Evolutionary conservation across 1,284 basidiomycete genomes (phyloP).

Genomic region (Fomes fomentarius): DNA sequence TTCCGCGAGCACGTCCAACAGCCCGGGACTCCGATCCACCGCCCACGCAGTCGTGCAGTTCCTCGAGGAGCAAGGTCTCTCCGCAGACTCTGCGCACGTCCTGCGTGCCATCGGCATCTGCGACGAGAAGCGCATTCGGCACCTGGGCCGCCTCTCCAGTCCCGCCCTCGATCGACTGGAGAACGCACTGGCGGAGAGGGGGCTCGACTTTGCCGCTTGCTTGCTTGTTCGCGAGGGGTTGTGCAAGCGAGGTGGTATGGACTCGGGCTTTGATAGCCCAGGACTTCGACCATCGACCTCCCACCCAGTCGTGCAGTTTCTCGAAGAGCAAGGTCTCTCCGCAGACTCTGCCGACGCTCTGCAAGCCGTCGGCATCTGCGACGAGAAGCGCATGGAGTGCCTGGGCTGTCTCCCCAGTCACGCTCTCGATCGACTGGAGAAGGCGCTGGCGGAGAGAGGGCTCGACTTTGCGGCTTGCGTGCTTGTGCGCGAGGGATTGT

Average conservation of each 20-base stretch:
- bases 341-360: background rate
- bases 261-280: no score
- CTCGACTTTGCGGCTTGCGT: background rate
- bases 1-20: no score
- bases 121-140: background rate
- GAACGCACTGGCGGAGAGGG: background rate
- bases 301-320: no score
- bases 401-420: background rate
- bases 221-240: background rate
- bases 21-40: no score
- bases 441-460: background rate
- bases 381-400: background rate
- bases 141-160: background rate
- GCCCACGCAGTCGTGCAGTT: no score
- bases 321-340: background rate
- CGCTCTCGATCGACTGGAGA: constrained; percentile 1
- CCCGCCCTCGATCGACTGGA: constrained; percentile 1
- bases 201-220: background rate
- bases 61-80: background rate
- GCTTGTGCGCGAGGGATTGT: background rate
- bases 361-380: background rate
- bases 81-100: background rate
- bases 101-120: background rate
- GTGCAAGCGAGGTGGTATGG: no score
- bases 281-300: no score